A percentile compares a stretch with the other conserved stretches of the same genome.
These are phyloP conservation scores for Xylaria longipes DNA, from an alignment of 495 filamentous ascomycete genomes.

Conservation along the genomic window DNA sequence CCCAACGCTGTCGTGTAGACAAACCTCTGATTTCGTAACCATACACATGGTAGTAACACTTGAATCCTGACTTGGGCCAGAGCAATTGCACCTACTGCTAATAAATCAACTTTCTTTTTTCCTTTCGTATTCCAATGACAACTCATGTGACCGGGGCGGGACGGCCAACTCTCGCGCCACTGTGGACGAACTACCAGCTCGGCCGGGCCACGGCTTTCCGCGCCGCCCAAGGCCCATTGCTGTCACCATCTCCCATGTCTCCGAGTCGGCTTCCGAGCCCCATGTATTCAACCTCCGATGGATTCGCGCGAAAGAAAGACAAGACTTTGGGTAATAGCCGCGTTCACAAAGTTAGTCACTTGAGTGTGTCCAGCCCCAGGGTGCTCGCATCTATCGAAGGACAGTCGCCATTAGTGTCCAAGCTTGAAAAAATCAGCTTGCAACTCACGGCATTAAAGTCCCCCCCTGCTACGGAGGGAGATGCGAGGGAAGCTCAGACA, in stretches of 20 bases:
- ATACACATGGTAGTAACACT: not conserved
- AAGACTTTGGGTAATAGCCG: conserved; percentile 48
- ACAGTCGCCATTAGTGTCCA: conserved; percentile 37
- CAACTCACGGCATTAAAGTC: conserved; percentile 20
- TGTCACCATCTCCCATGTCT: conserved; percentile 40
- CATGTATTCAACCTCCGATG: conserved; percentile 45
- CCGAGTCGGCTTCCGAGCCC: conserved; percentile 45
- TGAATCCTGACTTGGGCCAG: not conserved
- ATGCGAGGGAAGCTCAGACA: not conserved
- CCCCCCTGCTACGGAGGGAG: conserved; percentile 28
- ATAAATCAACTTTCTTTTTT: not conserved
- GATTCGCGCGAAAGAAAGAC: conserved; percentile 46
- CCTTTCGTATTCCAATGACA: conserved; percentile 30
- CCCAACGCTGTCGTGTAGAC: not conserved
- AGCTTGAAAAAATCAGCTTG: conserved; percentile 39
- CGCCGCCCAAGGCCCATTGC: conserved; percentile 34
- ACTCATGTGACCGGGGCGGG: conserved; percentile 33
- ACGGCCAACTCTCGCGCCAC: conserved; percentile 47
- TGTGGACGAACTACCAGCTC: conserved; percentile 42
- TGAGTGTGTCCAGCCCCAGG: conserved; percentile 26
- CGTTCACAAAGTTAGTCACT: conserved; percentile 39
- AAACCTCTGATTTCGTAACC: not conserved
- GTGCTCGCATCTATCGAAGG: conserved; percentile 32
- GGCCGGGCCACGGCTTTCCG: conserved; percentile 29
- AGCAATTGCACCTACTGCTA: not conserved